Percentiles rank a stretch among this genome's conserved stretches.
These are phyloP conservation scores for Malus hybrid DNA, from an alignment of 331 rosid genomes.

Conservation along the genomic window DNA sequence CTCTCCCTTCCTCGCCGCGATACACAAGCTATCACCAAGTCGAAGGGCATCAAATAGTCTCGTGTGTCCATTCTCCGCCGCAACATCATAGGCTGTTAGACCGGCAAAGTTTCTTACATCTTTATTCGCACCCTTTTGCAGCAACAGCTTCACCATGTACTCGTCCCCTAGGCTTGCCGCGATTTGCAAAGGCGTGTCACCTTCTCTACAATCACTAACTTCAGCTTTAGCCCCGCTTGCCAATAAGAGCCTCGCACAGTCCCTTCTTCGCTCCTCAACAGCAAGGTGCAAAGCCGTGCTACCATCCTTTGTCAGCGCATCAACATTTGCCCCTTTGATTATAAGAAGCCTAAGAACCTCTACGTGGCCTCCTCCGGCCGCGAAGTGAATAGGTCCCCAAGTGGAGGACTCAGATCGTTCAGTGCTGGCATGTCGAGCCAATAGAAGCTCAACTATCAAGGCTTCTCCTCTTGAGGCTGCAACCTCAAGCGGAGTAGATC, in stretches of 20 bases:
- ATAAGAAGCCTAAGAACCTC: constrained; percentile 68
- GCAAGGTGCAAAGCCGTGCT: constrained; percentile 72
- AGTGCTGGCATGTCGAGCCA: constrained; percentile 54
- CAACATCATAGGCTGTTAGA: constrained; percentile 50
- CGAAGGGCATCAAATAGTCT: constrained; percentile 51
- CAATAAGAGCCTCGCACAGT: constrained; percentile 47
- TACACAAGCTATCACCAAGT: constrained; percentile 57
- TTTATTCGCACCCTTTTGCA: constrained; percentile 68
- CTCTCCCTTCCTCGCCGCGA: constrained; percentile 64
- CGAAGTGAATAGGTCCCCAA: constrained; percentile 55
- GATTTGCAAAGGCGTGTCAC: constrained; percentile 62
- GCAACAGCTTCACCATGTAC: constrained; percentile 51
- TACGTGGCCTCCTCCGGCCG: constrained; percentile 48
- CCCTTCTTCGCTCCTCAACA: constrained; percentile 44
- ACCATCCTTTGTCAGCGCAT: constrained; percentile 48
- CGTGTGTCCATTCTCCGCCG: constrained; percentile 47
- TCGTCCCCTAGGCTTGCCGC: constrained; percentile 75
- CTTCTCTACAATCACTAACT: constrained; percentile 31
- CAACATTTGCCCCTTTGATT: constrained; percentile 58
- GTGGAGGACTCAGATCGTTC: constrained; percentile 41
- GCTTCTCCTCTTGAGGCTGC: constrained; percentile 48
- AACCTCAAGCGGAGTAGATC: constrained; percentile 58
- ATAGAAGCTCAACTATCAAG: constrained; percentile 67
- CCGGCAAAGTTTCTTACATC: constrained; percentile 46
- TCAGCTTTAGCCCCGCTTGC: constrained; percentile 53